Percentiles rank a stretch among this genome's conserved stretches.
These are phyloP conservation scores for Malassezia sp. DNA, from an alignment of 1,284 basidiomycete genomes.

Conservation along the genomic window DNA sequence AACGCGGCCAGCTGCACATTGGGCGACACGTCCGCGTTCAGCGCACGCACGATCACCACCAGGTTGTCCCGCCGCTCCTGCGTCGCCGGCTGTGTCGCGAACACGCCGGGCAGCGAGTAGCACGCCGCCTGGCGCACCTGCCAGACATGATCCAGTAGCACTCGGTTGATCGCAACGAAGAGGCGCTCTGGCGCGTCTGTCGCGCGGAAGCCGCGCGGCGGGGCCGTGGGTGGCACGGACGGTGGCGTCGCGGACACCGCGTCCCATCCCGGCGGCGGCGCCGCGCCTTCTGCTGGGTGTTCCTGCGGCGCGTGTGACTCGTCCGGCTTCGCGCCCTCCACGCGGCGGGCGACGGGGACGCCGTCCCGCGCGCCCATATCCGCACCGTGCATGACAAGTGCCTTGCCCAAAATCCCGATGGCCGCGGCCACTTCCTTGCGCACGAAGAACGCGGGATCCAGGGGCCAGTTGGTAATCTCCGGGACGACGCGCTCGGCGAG, in stretches of 20 bases:
- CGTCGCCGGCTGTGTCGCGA: conserved; percentile 36
- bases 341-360: too few species aligned
- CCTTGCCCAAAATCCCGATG: conserved; percentile 73
- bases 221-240: too few species aligned
- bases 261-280: too few species aligned
- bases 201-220: background rate
- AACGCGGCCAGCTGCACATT: conserved; percentile 70
- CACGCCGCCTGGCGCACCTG: conserved; percentile 82
- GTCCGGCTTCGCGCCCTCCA: background rate
- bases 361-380: conserved; percentile 51
- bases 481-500: conserved; percentile 62
- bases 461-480: conserved; percentile 67
- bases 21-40: conserved; percentile 60
- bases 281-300: too few species aligned
- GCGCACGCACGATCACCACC: conserved; percentile 38
- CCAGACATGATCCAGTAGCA: conserved; percentile 63
- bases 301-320: too few species aligned
- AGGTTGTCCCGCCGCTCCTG: conserved; percentile 24
- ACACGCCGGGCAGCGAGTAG: conserved; percentile 70
- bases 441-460: conserved; percentile 70
- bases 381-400: conserved; percentile 63
- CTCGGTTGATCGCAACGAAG: conserved; percentile 62
- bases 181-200: conserved; percentile 11
- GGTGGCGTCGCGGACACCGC: too few species aligned
- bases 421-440: conserved; percentile 81